Evolutionary conservation across 2,329 filamentous ascomycete genomes (phyloP), one percentile per base, ranked within the genome.

Genomic region (Aspergillus quadricinctus): DNA sequence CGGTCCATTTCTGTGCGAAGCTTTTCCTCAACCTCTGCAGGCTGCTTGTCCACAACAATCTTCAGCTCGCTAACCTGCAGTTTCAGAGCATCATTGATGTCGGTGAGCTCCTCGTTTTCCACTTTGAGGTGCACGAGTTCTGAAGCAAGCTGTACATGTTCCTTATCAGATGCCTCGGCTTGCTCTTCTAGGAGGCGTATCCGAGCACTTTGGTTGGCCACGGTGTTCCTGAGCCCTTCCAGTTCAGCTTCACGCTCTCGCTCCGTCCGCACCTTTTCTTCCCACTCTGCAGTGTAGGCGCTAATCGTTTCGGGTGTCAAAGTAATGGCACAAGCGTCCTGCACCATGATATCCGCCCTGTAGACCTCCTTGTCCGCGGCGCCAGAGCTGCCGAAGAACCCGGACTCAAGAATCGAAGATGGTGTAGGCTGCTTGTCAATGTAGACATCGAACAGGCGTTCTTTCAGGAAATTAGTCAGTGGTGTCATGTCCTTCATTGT

Each of bases 301-400:
- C 89, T 88, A 23, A 99, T 83, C 67, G 88, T 85, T 67, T 95
- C 89, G 0, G 90, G 86, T 0, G 90, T 90, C 43, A 99, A 86
- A 67, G 90, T 89, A 52, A 97, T 82, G 35, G 89, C 88, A 69
- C 92, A 96, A 0, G 94, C 94, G 73, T 99, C 94, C 58, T 89
- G 88, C 14, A 99, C 90, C 58, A 99, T 85, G 65, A 94, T 86
- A 71, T 99, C 94, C 17, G 94, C 94, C 50, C 92, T 87, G 72
- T 99, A 99, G 6, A 99, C 85, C 70, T 97, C 94, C 74, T 96
- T 97, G 70, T 99, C 94, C 11, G 91, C 83, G 63, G 86, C 87
- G 35, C 90, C 92, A 25, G 91, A 93, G 71, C 88, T 93, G 58
- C 94, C 94, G 69, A 99, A 99, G 80, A 99, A 99, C 14, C 94